Conservation (phyloP, 106 monocot species). For the Allium fistulosum region DNA sequence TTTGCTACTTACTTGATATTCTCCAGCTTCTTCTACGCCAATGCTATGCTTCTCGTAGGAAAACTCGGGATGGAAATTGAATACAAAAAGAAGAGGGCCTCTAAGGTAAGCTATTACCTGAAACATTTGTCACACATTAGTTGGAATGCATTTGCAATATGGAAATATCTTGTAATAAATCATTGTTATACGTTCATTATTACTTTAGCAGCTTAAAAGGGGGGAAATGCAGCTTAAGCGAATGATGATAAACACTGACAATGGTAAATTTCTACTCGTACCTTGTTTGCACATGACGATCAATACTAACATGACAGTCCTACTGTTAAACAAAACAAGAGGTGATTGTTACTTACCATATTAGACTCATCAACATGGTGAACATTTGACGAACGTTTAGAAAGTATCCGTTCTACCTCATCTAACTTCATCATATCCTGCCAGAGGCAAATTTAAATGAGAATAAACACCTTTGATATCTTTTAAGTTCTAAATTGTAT, state of each 20-base stretch:
- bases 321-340: background rate
- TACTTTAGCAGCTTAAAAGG: too few relatives aligned
- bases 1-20: constrained; percentile 57
- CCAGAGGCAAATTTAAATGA: constrained; percentile 6
- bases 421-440: constrained; percentile 84
- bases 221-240: too few relatives aligned
- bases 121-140: background rate
- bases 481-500: too few relatives aligned
- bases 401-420: constrained; percentile 65
- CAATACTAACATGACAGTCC: too few relatives aligned
- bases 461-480: background rate
- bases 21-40: constrained; percentile 93
- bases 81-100: constrained; percentile 72
- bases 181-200: too few relatives aligned
- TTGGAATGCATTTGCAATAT: too few relatives aligned
- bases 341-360: constrained; percentile 46
- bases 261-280: too few relatives aligned
- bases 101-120: constrained; percentile 85
- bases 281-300: too few relatives aligned
- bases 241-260: too few relatives aligned
- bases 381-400: constrained; percentile 48
- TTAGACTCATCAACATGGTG: constrained; percentile 75
- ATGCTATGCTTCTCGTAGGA: constrained; percentile 41
- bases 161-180: too few relatives aligned
- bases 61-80: constrained; percentile 76